Percentiles rank a stretch among this genome's conserved stretches.
Conservation (phyloP, 2,329 filamentous ascomycete genomes). For the Balansia obtecta region DNA sequence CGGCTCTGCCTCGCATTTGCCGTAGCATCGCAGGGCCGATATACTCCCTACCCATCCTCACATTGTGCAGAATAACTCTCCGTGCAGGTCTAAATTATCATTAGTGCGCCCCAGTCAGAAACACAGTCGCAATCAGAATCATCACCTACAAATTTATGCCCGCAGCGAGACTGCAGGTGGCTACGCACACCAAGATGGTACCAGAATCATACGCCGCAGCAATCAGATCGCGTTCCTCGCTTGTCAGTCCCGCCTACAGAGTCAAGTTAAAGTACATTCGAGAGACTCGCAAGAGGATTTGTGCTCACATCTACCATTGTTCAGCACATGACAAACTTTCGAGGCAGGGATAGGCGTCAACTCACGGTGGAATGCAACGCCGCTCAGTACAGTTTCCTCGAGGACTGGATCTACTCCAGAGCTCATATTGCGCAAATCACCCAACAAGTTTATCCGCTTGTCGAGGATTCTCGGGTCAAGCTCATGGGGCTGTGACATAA, state of each 20-base stretch:
- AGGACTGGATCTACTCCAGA: constrained; percentile 55
- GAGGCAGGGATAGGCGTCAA: constrained; percentile 4
- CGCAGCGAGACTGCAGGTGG: constrained; percentile 69
- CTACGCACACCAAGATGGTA: constrained; percentile 56
- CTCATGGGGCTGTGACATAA: constrained; percentile 41
- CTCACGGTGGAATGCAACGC: constrained; percentile 64
- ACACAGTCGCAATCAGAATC: neutral
- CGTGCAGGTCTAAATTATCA: constrained; percentile 39
- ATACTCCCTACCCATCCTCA: constrained; percentile 62
- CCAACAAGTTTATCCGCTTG: constrained; percentile 49
- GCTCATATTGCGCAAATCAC: constrained; percentile 51
- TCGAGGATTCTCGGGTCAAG: constrained; percentile 37
- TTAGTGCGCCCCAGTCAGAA: constrained; percentile 5
- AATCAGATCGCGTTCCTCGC: constrained; percentile 62
- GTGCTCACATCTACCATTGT: constrained; percentile 22
- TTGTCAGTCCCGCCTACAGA: constrained; percentile 51
- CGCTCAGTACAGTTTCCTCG: constrained; percentile 49
- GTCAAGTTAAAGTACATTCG: constrained; percentile 13
- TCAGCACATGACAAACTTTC: neutral
- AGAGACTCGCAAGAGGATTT: neutral
- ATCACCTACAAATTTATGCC: constrained; percentile 55
- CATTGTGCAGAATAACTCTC: constrained; percentile 63
- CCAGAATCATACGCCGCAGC: constrained; percentile 59
- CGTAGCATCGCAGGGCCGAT: constrained; percentile 70
- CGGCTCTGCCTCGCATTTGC: constrained; percentile 69